A percentile compares a stretch with the other conserved stretches of the same genome.
Evolutionary conservation across 805 yeast species (phyloP).

Genomic region (Cyberlindnera mississippiensis): DNA sequence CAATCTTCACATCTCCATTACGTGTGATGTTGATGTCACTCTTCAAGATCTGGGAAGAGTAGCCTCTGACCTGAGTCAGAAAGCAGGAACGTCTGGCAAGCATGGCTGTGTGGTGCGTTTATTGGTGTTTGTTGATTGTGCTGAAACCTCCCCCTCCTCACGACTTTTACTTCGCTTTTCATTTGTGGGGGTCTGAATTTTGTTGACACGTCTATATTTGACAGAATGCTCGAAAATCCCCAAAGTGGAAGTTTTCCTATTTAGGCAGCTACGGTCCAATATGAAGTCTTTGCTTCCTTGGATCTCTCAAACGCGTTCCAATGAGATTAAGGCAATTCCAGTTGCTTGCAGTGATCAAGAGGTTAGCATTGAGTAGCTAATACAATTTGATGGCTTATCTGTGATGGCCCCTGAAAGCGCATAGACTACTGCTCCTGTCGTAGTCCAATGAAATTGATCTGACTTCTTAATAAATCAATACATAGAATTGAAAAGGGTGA

Average conservation of each 20-base stretch:
- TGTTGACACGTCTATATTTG: not conserved
- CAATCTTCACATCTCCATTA: slow-evolving; percentile 66
- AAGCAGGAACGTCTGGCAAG: slow-evolving; percentile 4
- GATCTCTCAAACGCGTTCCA: too few relatives aligned
- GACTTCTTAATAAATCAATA: not conserved
- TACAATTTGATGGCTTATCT: too few relatives aligned
- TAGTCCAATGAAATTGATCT: too few relatives aligned
- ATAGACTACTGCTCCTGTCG: too few relatives aligned
- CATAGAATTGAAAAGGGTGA: not conserved
- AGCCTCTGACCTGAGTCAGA: slow-evolving; percentile 16
- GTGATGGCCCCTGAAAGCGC: too few relatives aligned
- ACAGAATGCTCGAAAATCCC: not conserved
- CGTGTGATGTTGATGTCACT: slow-evolving; percentile 70
- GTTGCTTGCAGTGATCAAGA: too few relatives aligned
- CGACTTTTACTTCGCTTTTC: not conserved
- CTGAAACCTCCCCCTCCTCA: not conserved
- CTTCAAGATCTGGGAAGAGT: slow-evolving; percentile 28
- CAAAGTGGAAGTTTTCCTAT: not conserved
- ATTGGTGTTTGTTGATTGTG: not conserved
- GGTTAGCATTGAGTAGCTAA: too few relatives aligned
- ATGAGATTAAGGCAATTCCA: too few relatives aligned
- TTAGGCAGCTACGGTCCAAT: not conserved
- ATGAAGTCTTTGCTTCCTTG: too few relatives aligned
- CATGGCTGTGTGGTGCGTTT: not conserved
- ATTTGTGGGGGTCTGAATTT: slow-evolving; percentile 1